Conservation (phyloP, 1,284 basidiomycete species). For the Fomitopsis betulina region DNA sequence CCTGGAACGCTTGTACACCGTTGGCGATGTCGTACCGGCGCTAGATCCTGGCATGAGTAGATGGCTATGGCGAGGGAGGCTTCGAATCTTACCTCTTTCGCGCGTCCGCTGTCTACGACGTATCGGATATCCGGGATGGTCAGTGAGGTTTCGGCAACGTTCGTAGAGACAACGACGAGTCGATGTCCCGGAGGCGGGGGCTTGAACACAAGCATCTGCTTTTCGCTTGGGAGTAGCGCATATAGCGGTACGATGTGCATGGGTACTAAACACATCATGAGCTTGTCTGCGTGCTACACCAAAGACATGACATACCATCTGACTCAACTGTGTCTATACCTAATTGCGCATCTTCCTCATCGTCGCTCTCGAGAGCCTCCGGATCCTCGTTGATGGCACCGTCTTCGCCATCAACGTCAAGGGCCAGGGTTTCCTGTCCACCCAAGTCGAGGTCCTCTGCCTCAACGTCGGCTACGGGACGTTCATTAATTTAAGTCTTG, state of each 20-base stretch:
- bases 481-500: neutral
- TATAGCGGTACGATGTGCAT: constrained; percentile 75
- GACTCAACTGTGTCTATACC: constrained; percentile 55
- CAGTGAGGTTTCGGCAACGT: constrained; percentile 77
- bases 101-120: constrained; percentile 73
- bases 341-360: constrained; percentile 49
- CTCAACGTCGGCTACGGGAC: constrained; percentile 53
- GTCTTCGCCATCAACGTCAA: constrained; percentile 52
- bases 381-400: constrained; percentile 44
- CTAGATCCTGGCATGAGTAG: constrained; percentile 17
- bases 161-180: constrained; percentile 72
- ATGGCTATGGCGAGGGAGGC: neutral
- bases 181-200: constrained; percentile 59
- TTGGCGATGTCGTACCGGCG: constrained; percentile 54
- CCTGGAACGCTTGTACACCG: constrained; percentile 69
- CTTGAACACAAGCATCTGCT: constrained; percentile 73
- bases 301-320: constrained; percentile 45
- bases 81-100: constrained; percentile 60
- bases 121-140: constrained; percentile 78
- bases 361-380: constrained; percentile 37
- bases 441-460: constrained; percentile 83
- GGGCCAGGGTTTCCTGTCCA: constrained; percentile 38
- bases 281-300: neutral
- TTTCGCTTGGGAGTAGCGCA: constrained; percentile 66
- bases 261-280: constrained; percentile 37